Conservation (phyloP, 208 protist genomes). For the Angomonas deanei region DNA sequence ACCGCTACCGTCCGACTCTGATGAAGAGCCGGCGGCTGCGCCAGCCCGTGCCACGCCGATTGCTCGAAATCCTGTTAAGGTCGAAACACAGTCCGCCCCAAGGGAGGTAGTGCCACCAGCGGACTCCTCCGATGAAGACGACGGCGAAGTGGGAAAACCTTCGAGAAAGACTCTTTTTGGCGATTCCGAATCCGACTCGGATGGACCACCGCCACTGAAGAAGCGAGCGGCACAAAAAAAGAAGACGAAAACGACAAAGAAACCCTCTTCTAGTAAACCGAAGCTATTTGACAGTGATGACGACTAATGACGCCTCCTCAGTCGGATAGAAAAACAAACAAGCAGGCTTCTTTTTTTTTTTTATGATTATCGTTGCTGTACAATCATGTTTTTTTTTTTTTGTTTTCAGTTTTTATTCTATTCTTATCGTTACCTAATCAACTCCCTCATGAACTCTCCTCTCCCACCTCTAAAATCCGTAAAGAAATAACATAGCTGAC, state of each 20-base stretch:
- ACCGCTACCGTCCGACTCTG: not conserved
- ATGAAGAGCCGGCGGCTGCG: too few relatives aligned
- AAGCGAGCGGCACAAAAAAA: not conserved
- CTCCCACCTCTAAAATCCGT: too few relatives aligned
- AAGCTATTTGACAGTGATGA: slow-evolving; percentile 26
- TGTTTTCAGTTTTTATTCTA: not conserved
- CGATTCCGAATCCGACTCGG: not conserved
- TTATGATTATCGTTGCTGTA: not conserved
- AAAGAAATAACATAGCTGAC: too few relatives aligned
- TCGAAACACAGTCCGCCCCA: not conserved
- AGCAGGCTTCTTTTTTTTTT: not conserved
- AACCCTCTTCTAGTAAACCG: slow-evolving; percentile 11
- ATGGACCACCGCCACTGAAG: not conserved
- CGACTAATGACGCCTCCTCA: slow-evolving; percentile 7
- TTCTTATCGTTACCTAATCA: not conserved
- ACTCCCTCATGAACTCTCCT: not conserved
- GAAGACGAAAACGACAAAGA: not conserved
- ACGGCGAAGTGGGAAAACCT: not conserved
- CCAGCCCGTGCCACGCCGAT: too few relatives aligned
- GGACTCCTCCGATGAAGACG: not conserved
- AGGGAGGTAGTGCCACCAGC: not conserved
- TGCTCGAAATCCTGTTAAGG: not conserved
- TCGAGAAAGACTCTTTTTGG: not conserved
- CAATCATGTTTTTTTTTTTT: not conserved
- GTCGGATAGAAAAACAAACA: too few relatives aligned